A percentile compares a stretch with the other conserved stretches of the same genome.
These are phyloP conservation scores for Alternaria ventricosa DNA, from an alignment of 2,329 filamentous ascomycete species.

Conservation along the genomic window DNA sequence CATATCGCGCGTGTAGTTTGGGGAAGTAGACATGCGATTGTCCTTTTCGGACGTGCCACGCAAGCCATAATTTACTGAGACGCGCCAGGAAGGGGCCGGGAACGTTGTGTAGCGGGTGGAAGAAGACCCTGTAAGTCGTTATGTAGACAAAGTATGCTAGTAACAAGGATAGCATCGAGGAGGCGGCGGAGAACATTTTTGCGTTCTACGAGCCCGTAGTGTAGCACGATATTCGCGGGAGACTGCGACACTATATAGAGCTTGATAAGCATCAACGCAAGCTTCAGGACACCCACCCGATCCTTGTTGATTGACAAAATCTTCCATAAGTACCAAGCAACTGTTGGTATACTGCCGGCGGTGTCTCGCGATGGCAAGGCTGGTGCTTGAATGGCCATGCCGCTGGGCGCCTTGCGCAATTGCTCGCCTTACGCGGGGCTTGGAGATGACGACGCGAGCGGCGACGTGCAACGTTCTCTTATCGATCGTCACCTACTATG, in stretches of 20 bases:
- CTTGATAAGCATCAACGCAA: neutral
- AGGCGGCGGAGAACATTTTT: neutral
- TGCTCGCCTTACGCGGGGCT: neutral
- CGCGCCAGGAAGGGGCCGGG: neutral
- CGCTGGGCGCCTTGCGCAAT: neutral
- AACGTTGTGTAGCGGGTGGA: neutral
- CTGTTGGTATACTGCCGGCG: neutral
- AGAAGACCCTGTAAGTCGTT: neutral
- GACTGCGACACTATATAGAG: neutral
- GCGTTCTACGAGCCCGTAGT: neutral
- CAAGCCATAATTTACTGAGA: neutral
- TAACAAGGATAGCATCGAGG: neutral
- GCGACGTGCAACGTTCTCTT: neutral
- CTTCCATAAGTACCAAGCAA: neutral
- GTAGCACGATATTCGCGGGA: neutral
- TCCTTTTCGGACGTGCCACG: neutral
- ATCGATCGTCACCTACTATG: neutral
- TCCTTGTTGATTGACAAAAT: neutral
- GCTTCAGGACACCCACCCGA: neutral
- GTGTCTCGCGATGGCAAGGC: neutral
- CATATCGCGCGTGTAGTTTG: neutral
- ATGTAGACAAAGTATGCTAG: neutral
- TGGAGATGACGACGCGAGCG: neutral
- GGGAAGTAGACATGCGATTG: neutral
- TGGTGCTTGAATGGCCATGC: neutral